Percentiles rank a stretch among this genome's conserved stretches.
Evolutionary conservation across 345 rosid species (phyloP).

Genomic region (Ricinus communis): DNA sequence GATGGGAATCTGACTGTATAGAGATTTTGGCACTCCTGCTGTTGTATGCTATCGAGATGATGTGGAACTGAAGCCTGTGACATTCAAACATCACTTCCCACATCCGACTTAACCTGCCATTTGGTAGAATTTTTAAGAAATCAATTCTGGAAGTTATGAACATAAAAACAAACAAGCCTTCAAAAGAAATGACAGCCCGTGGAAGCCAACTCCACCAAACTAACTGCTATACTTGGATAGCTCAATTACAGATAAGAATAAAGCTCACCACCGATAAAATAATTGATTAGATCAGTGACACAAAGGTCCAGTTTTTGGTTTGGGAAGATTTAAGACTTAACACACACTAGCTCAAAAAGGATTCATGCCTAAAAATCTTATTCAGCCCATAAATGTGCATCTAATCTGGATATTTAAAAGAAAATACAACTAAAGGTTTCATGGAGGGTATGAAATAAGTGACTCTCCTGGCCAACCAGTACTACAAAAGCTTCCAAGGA

Average conservation of each 20-base stretch:
- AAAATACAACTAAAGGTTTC: neutral
- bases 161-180: neutral
- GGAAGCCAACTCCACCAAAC: neutral
- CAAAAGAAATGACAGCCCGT: neutral
- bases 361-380: too few relatives aligned
- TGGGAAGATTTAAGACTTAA: neutral
- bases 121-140: constrained; percentile 6
- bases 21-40: constrained; percentile 44
- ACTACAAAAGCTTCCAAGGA: neutral
- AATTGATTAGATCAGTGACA: too few relatives aligned
- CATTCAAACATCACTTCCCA: constrained; percentile 94
- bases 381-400: neutral
- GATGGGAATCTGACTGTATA: constrained; percentile 59
- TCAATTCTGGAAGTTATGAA: neutral
- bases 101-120: constrained; percentile 82
- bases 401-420: neutral
- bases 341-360: neutral
- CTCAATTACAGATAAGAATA: neutral
- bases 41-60: constrained; percentile 53
- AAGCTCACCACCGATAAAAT: too few relatives aligned
- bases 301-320: too few relatives aligned
- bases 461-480: neutral
- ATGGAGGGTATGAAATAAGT: neutral
- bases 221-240: neutral
- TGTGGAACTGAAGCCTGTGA: constrained; percentile 68